Conservation (phyloP, 768 basidiomycete species). For the Sporobolomyces phaffii region DNA sequence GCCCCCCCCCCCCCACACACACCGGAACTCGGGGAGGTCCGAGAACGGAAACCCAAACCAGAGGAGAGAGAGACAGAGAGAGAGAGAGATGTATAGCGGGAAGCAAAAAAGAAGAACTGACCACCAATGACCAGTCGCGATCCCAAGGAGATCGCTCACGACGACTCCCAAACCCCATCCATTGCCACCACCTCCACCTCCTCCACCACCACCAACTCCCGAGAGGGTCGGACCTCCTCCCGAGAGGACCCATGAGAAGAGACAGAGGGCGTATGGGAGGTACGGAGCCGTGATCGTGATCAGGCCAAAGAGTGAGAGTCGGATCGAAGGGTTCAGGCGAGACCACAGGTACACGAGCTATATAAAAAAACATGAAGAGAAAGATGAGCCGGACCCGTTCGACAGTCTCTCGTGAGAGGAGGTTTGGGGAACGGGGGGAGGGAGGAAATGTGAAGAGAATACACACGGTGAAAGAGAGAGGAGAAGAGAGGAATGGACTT, state of each 20-base stretch:
- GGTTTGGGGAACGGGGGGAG: neutral
- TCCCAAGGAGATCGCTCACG: conserved; percentile 72
- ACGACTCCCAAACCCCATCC: conserved; percentile 78
- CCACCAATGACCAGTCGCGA: conserved; percentile 76
- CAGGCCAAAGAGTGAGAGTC: conserved; percentile 92
- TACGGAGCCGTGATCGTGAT: conserved; percentile 94
- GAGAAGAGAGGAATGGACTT: conserved; percentile 59
- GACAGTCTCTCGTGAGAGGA: neutral
- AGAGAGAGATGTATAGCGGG: too few relatives aligned
- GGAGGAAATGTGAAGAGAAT: too few relatives aligned
- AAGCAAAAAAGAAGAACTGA: conserved; percentile 49
- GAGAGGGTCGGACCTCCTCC: neutral
- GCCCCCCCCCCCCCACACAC: too few relatives aligned
- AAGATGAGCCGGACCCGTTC: neutral
- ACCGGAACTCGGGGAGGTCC: too few relatives aligned
- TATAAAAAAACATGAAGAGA: neutral
- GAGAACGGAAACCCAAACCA: neutral
- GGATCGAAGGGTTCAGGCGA: conserved; percentile 82
- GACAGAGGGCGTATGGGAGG: conserved; percentile 83
- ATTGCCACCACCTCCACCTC: conserved; percentile 53
- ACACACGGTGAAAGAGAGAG: conserved; percentile 42
- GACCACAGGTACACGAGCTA: conserved; percentile 96
- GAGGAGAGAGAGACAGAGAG: conserved; percentile 56
- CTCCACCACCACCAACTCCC: conserved; percentile 49
- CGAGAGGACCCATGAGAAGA: conserved; percentile 55